Base-by-base conservation (phyloP, 2,329 filamentous ascomycete species). In the Talaromyces sp. region DNA sequence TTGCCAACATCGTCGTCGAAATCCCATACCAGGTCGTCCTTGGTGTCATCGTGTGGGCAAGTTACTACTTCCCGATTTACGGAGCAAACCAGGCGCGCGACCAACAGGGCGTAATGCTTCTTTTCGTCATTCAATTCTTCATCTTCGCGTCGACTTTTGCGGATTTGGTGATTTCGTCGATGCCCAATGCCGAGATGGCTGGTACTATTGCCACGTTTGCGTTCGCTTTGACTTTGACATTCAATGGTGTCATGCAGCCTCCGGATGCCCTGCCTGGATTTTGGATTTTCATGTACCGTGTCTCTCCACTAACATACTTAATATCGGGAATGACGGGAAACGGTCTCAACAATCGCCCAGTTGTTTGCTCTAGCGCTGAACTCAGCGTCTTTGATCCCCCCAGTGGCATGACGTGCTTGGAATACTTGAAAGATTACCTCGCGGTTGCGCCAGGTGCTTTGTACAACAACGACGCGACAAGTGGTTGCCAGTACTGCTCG, bases 231-330 rank as follows among this genome's bases (percentile, higher is more conserved):
- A 82, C 79, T 62, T 74, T 85, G 32, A 79, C 84, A 60, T 88
- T 88, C 76, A 62, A 50, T 26, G 72, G 87, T 69, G 87, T 90
- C 6, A 75, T 91, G 60, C 84, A 87, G 62, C 72, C 81, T 0
- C 83, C 86, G 0, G 62, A 68, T 4, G 79, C 80, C 0, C 78
- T 91, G 1, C 88, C 88, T 0, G 80, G 84, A 0, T 91, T 91
- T 77, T 92, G 88, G 88, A 85, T 85, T 62, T 91, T 90, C 75
- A 91, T 91, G 88, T 89, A 90, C 71, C 81, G 84, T 29, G 78
- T 85, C 11, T 85, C 82, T 0, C 87, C 86, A 0, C 86, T 89
- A 61, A 89, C 85, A 0, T 90, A 90, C 59, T 73, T 79, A 3
- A 75, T 80, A 3, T 72, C 75, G 14, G 69, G 76, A 1, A 71